Evolutionary conservation across 2,329 filamentous ascomycete genomes (phyloP), one percentile per base, ranked within the genome.

Genomic region (Clonostachys byssicola): DNA sequence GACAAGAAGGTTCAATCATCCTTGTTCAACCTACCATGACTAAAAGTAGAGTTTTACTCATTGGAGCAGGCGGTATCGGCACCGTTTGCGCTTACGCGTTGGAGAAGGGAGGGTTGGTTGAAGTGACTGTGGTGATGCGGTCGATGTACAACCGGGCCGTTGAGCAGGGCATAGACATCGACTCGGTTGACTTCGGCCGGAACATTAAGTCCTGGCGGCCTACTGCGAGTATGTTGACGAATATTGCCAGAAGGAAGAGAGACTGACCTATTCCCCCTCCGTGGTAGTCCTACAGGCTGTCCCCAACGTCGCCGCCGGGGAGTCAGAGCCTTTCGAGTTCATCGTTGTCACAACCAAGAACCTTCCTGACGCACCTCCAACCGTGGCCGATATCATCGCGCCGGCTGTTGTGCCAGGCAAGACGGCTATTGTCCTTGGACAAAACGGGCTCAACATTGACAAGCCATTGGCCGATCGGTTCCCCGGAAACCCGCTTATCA

Each of bases 371-470:
- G 56, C 77, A 8, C 61, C 66, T 2, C 78, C 80, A 0, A 67
- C 63, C 0, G 60, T 77, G 1, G 55, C 67, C 40, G 71, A 77
- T 2, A 58, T 81, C 34, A 72, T 83, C 23, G 54, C 59, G 1
- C 74, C 77, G 0, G 78, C 77, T 2, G 62, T 85, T 2, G 76
- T 73, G 0, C 66, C 70, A 1, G 67, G 65, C 3, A 63, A 72
- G 20, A 82, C 80, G 0, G 67, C 68, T 23, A 75, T 85, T 40
- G 66, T 83, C 0, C 68, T 85, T 8, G 63, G 80, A 7, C 81
- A 85, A 51, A 85, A 85, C 54, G 81, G 81, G 1, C 61, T 85
- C n/a, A 81, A 83, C 53, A 84, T 85, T 51, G 78, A 85, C 51
- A 71, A 68, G 39, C 77, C 79, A 0, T 56, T 84, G 17, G 56